Conservation (phyloP, 345 rosid genomes). For the Cardamine resedifolia region DNA sequence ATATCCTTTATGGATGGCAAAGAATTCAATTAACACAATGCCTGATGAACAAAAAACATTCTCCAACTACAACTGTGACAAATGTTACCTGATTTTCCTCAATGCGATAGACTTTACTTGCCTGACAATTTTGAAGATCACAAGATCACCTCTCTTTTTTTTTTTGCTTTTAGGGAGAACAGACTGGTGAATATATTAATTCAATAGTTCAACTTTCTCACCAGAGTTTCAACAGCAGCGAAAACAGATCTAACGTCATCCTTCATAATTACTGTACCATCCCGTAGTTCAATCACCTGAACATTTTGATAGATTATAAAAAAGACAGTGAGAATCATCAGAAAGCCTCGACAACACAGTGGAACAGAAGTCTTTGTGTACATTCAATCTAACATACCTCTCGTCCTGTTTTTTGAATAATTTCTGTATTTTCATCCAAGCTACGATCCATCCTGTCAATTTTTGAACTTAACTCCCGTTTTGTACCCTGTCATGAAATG, state of each 20-base stretch:
- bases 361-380: background rate
- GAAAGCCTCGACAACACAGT: slow-evolving; percentile 3
- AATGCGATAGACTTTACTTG: slow-evolving; percentile 53
- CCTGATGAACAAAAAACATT: background rate
- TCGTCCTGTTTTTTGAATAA: slow-evolving; percentile 58
- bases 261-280: slow-evolving; percentile 40
- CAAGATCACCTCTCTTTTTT: background rate
- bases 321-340: slow-evolving; percentile 5
- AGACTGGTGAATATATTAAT: background rate
- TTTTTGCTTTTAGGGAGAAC: background rate
- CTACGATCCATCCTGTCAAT: slow-evolving; percentile 53
- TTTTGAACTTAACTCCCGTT: slow-evolving; percentile 57
- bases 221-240: slow-evolving; percentile 74
- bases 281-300: slow-evolving; percentile 60
- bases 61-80: background rate
- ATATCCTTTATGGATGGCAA: slow-evolving; percentile 31
- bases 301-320: slow-evolving; percentile 20
- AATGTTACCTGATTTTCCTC: slow-evolving; percentile 71
- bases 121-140: slow-evolving; percentile 41
- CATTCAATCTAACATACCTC: slow-evolving; percentile 49
- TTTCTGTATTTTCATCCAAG: slow-evolving; percentile 53
- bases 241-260: slow-evolving; percentile 57
- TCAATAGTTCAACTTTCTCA: slow-evolving; percentile 33
- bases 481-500: slow-evolving; percentile 53
- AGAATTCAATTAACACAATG: slow-evolving; percentile 2